Evolutionary conservation across 345 rosid species (phyloP).

Genomic region (Hevea brasiliensis): DNA sequence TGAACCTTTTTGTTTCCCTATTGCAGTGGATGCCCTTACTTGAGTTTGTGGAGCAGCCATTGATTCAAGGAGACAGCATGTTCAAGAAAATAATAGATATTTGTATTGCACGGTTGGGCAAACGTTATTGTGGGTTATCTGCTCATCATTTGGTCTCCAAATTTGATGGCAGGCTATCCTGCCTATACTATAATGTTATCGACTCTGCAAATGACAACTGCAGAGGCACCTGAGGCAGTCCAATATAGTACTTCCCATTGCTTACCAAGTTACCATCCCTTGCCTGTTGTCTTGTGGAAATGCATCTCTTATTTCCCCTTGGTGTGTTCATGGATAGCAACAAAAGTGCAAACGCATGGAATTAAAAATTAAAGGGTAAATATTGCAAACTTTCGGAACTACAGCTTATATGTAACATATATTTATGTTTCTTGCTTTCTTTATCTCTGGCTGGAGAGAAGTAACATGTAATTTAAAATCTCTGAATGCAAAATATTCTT

Average conservation of each 20-base stretch:
- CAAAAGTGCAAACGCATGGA: constrained; percentile 6
- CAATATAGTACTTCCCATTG: not conserved
- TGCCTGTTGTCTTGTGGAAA: not conserved
- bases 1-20: not conserved
- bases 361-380: not conserved
- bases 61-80: constrained; percentile 70
- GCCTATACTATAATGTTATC: constrained; percentile 72
- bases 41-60: constrained; percentile 81
- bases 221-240: constrained; percentile 32
- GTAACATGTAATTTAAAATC: not conserved
- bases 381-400: not conserved
- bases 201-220: constrained; percentile 39
- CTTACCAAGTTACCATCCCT: not conserved
- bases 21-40: constrained; percentile 87
- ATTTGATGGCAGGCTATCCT: constrained; percentile 73
- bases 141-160: constrained; percentile 67
- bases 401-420: constrained; percentile 1
- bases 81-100: constrained; percentile 86
- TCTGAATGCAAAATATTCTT: not conserved
- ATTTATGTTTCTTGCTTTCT: not conserved
- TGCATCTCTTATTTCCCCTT: not conserved
- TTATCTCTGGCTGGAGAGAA: not conserved
- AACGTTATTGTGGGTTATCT: constrained; percentile 71
- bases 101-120: constrained; percentile 65
- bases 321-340: not conserved